phyloP scores from a whole-genome alignment of 2,329 filamentous ascomycete species.

The Alternaria tenuissima region DNA sequence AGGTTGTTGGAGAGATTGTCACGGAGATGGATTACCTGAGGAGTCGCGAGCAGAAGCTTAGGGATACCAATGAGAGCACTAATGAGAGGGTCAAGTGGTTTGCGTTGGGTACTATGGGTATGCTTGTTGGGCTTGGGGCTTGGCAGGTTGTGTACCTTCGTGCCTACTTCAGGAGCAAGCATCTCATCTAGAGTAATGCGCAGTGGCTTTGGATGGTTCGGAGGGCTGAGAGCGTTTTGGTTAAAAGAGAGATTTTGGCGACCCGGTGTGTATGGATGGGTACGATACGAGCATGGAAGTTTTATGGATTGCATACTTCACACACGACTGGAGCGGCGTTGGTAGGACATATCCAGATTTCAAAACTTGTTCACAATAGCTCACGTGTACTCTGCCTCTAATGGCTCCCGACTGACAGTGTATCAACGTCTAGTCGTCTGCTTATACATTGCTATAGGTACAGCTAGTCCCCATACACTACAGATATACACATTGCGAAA shows the following conservation, averaged over 20 bases:
- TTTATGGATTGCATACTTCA: slow-evolving; percentile 28
- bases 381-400: background rate
- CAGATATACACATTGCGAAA: background rate
- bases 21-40: slow-evolving; percentile 96
- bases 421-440: accelerated
- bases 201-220: background rate
- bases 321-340: slow-evolving; percentile 33
- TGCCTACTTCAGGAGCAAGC: slow-evolving; percentile 81
- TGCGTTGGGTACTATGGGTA: slow-evolving; percentile 89
- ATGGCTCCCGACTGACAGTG: background rate
- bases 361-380: background rate
- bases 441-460: background rate
- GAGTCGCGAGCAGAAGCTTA: slow-evolving; percentile 86
- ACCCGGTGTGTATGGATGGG: slow-evolving; percentile 10
- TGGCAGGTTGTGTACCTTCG: slow-evolving; percentile 99
- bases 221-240: background rate
- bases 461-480: background rate
- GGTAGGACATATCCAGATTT: slow-evolving; percentile 24
- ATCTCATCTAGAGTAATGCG: slow-evolving; percentile 55
- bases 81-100: slow-evolving; percentile 99
- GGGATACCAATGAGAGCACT: slow-evolving; percentile 99
- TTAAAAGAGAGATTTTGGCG: slow-evolving; percentile 3
- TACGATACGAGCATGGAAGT: slow-evolving; percentile 23
- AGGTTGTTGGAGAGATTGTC: slow-evolving; percentile 88
- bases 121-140: slow-evolving; percentile 85